A percentile compares a stretch with the other conserved stretches of the same genome.
These are phyloP conservation scores for Pseudogymnoascus destructans DNA, from an alignment of 2,329 filamentous ascomycete species.

Conservation along the genomic window DNA sequence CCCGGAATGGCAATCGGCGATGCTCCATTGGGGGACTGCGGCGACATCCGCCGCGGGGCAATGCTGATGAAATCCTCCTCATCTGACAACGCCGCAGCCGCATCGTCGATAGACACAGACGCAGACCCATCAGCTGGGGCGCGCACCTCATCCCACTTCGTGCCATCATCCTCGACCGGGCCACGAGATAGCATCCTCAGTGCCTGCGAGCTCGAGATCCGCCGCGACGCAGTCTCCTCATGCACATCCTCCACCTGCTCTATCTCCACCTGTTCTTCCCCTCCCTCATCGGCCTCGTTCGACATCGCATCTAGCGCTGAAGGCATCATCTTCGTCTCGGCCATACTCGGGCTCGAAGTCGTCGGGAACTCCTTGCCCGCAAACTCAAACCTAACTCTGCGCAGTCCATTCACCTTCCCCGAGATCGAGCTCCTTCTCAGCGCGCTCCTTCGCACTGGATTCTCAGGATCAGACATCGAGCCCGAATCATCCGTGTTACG, in stretches of 20 bases:
- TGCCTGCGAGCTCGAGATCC: conserved; percentile 43
- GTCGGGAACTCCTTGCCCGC: conserved; percentile 47
- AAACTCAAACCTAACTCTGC: conserved; percentile 49
- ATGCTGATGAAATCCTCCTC: conserved; percentile 13
- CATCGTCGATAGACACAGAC: conserved; percentile 16
- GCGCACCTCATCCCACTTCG: conserved; percentile 24
- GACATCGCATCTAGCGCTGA: background rate
- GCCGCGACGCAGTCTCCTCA: conserved; percentile 34
- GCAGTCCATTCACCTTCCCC: conserved; percentile 39
- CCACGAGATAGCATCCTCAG: conserved; percentile 38
- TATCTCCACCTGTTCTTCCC: conserved; percentile 26
- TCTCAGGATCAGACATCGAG: conserved; percentile 39
- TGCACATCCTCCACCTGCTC: conserved; percentile 24
- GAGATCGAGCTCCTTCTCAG: conserved; percentile 41
- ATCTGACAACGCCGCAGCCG: conserved; percentile 12
- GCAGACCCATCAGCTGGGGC: conserved; percentile 25
- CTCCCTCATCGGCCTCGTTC: conserved; percentile 15
- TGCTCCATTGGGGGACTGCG: background rate
- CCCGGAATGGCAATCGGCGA: background rate
- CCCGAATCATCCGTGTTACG: conserved; percentile 30
- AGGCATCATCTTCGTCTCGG: conserved; percentile 9
- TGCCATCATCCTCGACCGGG: conserved; percentile 35
- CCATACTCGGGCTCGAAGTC: conserved; percentile 37
- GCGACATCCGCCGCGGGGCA: background rate
- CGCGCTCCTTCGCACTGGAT: conserved; percentile 39